Evolutionary conservation across 2,329 filamentous ascomycete species (phyloP).

Genomic region (Neoascochyta sp.): DNA sequence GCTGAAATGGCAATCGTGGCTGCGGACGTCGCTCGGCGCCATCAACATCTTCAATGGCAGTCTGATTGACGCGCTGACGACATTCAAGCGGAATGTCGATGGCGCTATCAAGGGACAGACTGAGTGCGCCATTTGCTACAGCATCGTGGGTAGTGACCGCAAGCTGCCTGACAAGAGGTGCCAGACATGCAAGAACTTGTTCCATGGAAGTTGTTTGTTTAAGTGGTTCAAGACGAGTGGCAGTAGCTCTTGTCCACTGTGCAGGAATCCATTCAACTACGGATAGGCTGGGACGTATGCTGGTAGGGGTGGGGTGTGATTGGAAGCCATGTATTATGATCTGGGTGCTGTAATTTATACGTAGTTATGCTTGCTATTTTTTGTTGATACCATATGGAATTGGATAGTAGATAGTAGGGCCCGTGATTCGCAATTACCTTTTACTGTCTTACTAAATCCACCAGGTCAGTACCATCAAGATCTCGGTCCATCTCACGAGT

Average conservation of each 20-base stretch:
- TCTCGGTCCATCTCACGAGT: too few species aligned
- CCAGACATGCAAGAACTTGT: slow-evolving; percentile 87
- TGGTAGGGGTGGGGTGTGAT: background rate
- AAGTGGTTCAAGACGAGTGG: slow-evolving; percentile 97
- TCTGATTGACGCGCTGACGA: slow-evolving; percentile 79
- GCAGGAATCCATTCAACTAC: slow-evolving; percentile 79
- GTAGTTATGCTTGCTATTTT: too few species aligned
- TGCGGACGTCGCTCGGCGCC: slow-evolving; percentile 81
- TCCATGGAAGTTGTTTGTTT: slow-evolving; percentile 85
- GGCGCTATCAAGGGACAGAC: slow-evolving; percentile 87
- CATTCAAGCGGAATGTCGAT: slow-evolving; percentile 82
- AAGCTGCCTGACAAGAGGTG: slow-evolving; percentile 90
- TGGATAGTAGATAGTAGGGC: too few species aligned
- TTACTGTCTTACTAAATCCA: too few species aligned
- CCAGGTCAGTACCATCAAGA: too few species aligned
- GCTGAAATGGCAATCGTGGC: slow-evolving; percentile 88
- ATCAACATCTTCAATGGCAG: slow-evolving; percentile 91
- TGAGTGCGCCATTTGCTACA: slow-evolving; percentile 97
- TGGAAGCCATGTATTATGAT: too few species aligned
- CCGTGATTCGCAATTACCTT: too few species aligned
- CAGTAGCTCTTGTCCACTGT: slow-evolving; percentile 86
- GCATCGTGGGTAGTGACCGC: slow-evolving; percentile 83
- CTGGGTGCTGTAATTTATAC: too few species aligned
- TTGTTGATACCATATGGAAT: too few species aligned
- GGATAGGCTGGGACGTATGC: slow-evolving; percentile 27